A percentile compares a stretch with the other conserved stretches of the same genome.
These are phyloP conservation scores for Salinomyces thailandicus DNA, from an alignment of 2,329 filamentous ascomycete genomes.

Conservation along the genomic window DNA sequence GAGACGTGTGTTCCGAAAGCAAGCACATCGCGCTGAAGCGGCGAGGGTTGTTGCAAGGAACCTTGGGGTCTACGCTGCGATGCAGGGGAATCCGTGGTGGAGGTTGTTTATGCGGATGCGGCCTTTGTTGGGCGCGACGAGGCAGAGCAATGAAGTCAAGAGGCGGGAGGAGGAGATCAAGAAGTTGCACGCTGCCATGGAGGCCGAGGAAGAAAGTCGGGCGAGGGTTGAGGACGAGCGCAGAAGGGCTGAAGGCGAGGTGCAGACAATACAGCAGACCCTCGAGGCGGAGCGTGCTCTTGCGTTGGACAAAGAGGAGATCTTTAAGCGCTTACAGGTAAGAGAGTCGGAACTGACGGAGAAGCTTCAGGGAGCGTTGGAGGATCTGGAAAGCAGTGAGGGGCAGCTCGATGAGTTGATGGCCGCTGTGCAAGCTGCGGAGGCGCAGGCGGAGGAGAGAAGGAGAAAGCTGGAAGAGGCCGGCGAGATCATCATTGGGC, in stretches of 20 bases:
- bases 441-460: constrained; percentile 70
- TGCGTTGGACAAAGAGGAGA: constrained; percentile 95
- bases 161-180: constrained; percentile 89
- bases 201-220: constrained; percentile 61
- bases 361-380: constrained; percentile 80
- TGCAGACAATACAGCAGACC: constrained; percentile 82
- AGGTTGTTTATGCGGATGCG: constrained; percentile 90
- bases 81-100: constrained; percentile 96
- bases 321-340: constrained; percentile 88
- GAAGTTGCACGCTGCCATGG: constrained; percentile 74
- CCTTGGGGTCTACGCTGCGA: constrained; percentile 79
- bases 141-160: constrained; percentile 88
- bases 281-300: constrained; percentile 93
- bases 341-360: constrained; percentile 89
- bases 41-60: constrained; percentile 91
- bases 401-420: constrained; percentile 86
- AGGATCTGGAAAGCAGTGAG: constrained; percentile 89
- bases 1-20: constrained; percentile 79
- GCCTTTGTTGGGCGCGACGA: constrained; percentile 80
- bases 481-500: constrained; percentile 68
- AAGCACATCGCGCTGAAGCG: constrained; percentile 86
- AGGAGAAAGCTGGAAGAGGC: constrained; percentile 84
- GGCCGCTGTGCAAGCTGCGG: constrained; percentile 76
- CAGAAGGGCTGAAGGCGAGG: constrained; percentile 73
- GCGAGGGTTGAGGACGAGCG: constrained; percentile 83